Conservation (phyloP, 805 yeast species). For the Kazachstania bromeliacearum region DNA sequence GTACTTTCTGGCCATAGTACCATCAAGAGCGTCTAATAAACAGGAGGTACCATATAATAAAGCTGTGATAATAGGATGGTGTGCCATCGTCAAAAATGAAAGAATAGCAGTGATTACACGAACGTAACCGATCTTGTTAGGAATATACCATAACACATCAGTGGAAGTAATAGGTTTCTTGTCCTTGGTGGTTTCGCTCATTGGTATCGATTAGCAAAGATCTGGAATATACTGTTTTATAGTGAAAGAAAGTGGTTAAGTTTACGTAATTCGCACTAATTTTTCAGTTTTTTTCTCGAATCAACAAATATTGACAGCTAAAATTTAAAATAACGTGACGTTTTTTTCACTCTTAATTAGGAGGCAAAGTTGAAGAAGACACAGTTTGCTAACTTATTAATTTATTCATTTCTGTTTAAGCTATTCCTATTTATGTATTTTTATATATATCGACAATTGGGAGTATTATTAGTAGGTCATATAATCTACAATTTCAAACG, state of each 20-base stretch:
- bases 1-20: constrained; percentile 83
- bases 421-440: too few relatives aligned
- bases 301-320: too few relatives aligned
- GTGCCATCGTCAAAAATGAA: constrained; percentile 73
- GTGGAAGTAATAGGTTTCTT: constrained; percentile 28
- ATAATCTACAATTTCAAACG: constrained; percentile 48
- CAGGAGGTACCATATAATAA: constrained; percentile 79
- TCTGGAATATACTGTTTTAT: not conserved
- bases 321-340: too few relatives aligned
- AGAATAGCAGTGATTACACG: constrained; percentile 75
- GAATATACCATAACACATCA: constrained; percentile 70
- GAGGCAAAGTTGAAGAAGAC: too few relatives aligned
- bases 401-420: too few relatives aligned
- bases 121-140: constrained; percentile 83
- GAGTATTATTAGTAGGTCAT: too few relatives aligned
- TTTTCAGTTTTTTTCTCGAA: too few relatives aligned
- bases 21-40: constrained; percentile 90
- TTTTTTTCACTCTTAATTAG: too few relatives aligned
- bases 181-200: constrained; percentile 2
- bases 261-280: too few relatives aligned
- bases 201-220: not conserved
- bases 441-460: not conserved
- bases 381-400: too few relatives aligned
- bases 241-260: not conserved
- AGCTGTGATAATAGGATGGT: constrained; percentile 74